Evolutionary conservation across 2,329 filamentous ascomycete genomes (phyloP), one percentile per base, ranked within the genome.

Genomic region (Cladosporium sp.): DNA sequence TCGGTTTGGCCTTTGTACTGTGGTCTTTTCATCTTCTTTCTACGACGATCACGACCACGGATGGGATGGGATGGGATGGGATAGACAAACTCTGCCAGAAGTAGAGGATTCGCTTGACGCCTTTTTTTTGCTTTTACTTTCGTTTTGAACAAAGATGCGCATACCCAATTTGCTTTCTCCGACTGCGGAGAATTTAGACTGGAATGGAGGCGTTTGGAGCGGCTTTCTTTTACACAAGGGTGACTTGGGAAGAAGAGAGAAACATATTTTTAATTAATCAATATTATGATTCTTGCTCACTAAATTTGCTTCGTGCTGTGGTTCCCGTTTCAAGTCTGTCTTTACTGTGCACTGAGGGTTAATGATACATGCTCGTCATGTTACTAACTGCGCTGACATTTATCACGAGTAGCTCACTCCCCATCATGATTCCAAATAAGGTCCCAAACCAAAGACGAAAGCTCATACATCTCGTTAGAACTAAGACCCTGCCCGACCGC

Each of bases 121-220:
- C 10, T 2, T 18, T 41, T 18, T 41, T 41, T n/a, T 21, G 28
- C 28, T 6, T 24, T 47, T 21, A 5, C 41, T 47, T 11, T 41
- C 36, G 36, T 41, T 47, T 47, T 47, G 8, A n/a, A n/a, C 38
- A 47, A 47, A 8, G 28, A 47, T 21, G 41, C 41, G 41, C 41
- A 47, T 47, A 47, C 41, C 41, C 41, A 47, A 47, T 47, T 47
- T 47, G 41, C n/a, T 47, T 47, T 47, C 41, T 47, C 41, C 41
- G 21, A 47, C 21, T 47, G 41, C 41, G 41, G 41, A 47, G 41
- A 8, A 47, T 47, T 47, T 47, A 47, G n/a, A 47, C 41, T 47
- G 41, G 41, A 47, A 47, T 47, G 41, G 14, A 47, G 41, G n/a
- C 41, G n/a, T 47, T 24, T 47, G 21, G 7, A n/a, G 10, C n/a